Evolutionary conservation across 1,139 yeast species (phyloP).

Genomic region (Spathaspora sp.): DNA sequence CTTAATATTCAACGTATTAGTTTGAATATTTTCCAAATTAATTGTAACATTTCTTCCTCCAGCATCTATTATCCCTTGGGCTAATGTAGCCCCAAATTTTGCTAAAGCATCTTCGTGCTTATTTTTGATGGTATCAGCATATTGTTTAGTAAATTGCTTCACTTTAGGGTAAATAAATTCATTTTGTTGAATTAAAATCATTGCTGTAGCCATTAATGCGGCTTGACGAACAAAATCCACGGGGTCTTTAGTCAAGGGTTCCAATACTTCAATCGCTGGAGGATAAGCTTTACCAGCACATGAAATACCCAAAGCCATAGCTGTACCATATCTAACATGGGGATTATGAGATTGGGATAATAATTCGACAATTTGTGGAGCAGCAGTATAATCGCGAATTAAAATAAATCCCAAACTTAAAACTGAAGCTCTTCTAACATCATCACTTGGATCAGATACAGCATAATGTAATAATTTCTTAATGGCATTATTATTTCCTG

Average conservation of each 20-base stretch:
- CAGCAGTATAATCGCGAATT: slow-evolving; percentile 87
- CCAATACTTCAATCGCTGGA: slow-evolving; percentile 88
- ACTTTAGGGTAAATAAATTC: slow-evolving; percentile 83
- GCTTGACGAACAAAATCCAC: slow-evolving; percentile 98
- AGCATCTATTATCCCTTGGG: slow-evolving; percentile 98
- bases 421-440: slow-evolving; percentile 95
- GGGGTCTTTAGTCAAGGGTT: slow-evolving; percentile 89
- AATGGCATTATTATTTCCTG: slow-evolving; percentile 87
- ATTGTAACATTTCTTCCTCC: slow-evolving; percentile 99
- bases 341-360: slow-evolving; percentile 95
- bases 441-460: slow-evolving; percentile 95
- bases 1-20: slow-evolving; percentile 85
- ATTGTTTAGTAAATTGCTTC: slow-evolving; percentile 68
- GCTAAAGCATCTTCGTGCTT: slow-evolving; percentile 97
- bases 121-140: slow-evolving; percentile 73
- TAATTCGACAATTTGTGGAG: slow-evolving; percentile 92
- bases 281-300: slow-evolving; percentile 94
- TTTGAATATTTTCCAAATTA: slow-evolving; percentile 83
- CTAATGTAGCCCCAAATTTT: slow-evolving; percentile 94
- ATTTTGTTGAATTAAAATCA: slow-evolving; percentile 92
- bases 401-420: slow-evolving; percentile 91
- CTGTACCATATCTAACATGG: slow-evolving; percentile 97
- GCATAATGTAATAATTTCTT: slow-evolving; percentile 87
- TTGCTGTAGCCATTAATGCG: slow-evolving; percentile 87
- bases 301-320: slow-evolving; percentile 93